Evolutionary conservation across 768 basidiomycete species (phyloP), one percentile per base, ranked within the genome.

Genomic region (Rhodosporidiobolus sp.): DNA sequence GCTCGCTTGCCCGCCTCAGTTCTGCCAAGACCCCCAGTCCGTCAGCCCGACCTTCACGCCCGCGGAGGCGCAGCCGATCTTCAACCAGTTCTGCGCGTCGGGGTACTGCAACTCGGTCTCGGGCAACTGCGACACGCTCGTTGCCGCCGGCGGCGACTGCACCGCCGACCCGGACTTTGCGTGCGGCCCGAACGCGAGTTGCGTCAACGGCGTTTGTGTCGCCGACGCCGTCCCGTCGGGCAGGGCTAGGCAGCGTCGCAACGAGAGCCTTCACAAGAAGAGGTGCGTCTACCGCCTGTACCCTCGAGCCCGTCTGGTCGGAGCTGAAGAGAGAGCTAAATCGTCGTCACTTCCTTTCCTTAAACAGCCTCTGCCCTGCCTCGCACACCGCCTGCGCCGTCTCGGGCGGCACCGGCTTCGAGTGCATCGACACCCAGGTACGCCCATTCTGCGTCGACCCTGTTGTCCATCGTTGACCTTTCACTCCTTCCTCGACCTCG

Each of bases 361-460:
- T n/a, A n/a, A n/a, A n/a, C n/a, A 35, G 38, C 50, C 28, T 65
- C 48, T 74, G 73, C 69, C 69, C 73, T 26, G 30, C 62, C 0
- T 60, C 62, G 5, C 62, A 63, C 65, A 24, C 30, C 26, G 69
- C 73, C 9, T 74, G 73, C 66, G 17, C 61, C 19, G 34, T 70
- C 46, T 26, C 12, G 5, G 58, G 55, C 43, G 5, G 3, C 0
- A 3, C 22, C 6, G 65, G 56, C 26, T 67, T 65, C 65, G 73
- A 74, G 66, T 74, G 73, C 65, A 28, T 74, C 55, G 73, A 74
- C 63, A 24, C 30, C 26, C 30, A 48, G 71, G 38, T 43, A 43
- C 7, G 38, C 38, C 38, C 8, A 43, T 43, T 43, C 38, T 43
- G 7, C 14, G 8, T 7, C 14, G 7, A 7, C 38, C 38, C 14